Base-by-base conservation (phyloP, 2,329 filamentous ascomycete genomes). In the Xylariales sp. region DNA sequence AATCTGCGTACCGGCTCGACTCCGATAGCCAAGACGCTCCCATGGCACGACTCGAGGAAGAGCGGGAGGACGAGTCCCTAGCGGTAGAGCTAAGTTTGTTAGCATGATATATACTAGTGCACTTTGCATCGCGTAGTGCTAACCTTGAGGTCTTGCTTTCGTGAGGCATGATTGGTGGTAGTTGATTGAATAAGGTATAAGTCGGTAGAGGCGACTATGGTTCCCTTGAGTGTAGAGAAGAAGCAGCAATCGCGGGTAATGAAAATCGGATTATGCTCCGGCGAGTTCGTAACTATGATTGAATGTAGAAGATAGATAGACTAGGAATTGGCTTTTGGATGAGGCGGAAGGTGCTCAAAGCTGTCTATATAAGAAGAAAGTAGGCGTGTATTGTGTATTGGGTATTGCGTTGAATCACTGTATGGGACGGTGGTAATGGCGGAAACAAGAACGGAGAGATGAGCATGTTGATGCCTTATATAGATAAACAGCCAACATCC, bases 1-100 rank as follows among this genome's bases (percentile, higher is more conserved):
- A 5, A 16, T 74, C 68, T 14, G 10, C 43, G 9, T 55, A 32
- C 23, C 34, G 34, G 5, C 23, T 30, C 30, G 71, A 73, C 1
- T 32, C 18, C 3, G 56, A 60, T 16, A 65, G 5, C 28, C 58
- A 70, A 28, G 64, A 41, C 28, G 53, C 43, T n/a, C 67, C 65
- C 1, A 32, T 41, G 5, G 60, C 28, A 4, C 12, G 9, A 3
- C 12, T 52, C 18, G 65, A 18, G 5, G 46, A 16, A 8, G 67
- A 50, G 32, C 36, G 28, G 0, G 60, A 62, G 0, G 63, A 49
- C 6, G 68, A 65, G 49, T 54, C 64, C 16, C 46, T 58, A 23
- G 41, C 53, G 2, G 55, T 65, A 36, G 52, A 69, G 18, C 64
- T 64, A 39, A 23, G 18, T 23, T 14, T 3, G 46, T 69, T 49